Percentiles rank a stretch among this genome's conserved stretches.
phyloP scores from a whole-genome alignment of 2,329 filamentous ascomycete genomes.

The Akanthomyces muscarius region DNA sequence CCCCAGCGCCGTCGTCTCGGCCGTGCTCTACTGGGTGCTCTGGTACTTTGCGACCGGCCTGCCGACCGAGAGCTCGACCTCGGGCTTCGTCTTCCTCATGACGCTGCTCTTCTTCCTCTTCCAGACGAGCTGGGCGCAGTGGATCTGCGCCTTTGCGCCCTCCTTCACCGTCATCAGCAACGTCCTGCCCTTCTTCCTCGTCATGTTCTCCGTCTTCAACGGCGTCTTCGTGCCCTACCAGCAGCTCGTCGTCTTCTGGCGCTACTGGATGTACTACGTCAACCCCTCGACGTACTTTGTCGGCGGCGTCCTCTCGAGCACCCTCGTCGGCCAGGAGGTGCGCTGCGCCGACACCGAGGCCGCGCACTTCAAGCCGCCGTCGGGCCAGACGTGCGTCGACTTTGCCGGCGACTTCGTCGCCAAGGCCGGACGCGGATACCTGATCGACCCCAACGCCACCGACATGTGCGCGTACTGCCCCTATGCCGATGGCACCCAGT shows the following conservation, averaged over 20 bases:
- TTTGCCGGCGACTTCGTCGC: conserved; percentile 61
- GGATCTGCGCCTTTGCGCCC: conserved; percentile 79
- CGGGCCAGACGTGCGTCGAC: conserved; percentile 57
- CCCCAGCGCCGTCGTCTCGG: conserved; percentile 61
- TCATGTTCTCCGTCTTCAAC: conserved; percentile 73
- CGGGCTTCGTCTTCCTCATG: conserved; percentile 78
- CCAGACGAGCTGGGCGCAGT: conserved; percentile 72
- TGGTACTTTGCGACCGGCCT: conserved; percentile 77
- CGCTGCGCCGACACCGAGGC: conserved; percentile 41
- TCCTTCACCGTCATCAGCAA: conserved; percentile 76
- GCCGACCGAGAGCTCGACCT: conserved; percentile 57
- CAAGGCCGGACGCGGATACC: conserved; percentile 50
- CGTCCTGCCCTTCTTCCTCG: conserved; percentile 74
- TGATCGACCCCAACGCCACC: conserved; percentile 58
- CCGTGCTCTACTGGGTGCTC: conserved; percentile 64
- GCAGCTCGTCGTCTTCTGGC: conserved; percentile 65
- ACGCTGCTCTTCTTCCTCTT: conserved; percentile 74
- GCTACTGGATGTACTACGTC: conserved; percentile 65
- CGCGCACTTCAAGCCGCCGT: conserved; percentile 54
- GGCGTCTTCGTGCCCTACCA: conserved; percentile 68
- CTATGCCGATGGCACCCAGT: conserved; percentile 55
- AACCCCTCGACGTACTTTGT: conserved; percentile 71
- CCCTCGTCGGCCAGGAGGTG: conserved; percentile 49
- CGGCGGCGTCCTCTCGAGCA: conserved; percentile 62
- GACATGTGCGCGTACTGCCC: conserved; percentile 66